These are phyloP conservation scores for Uronychia setigera DNA, from an alignment of 73 alveolate genomes.

Conservation along the genomic window DNA sequence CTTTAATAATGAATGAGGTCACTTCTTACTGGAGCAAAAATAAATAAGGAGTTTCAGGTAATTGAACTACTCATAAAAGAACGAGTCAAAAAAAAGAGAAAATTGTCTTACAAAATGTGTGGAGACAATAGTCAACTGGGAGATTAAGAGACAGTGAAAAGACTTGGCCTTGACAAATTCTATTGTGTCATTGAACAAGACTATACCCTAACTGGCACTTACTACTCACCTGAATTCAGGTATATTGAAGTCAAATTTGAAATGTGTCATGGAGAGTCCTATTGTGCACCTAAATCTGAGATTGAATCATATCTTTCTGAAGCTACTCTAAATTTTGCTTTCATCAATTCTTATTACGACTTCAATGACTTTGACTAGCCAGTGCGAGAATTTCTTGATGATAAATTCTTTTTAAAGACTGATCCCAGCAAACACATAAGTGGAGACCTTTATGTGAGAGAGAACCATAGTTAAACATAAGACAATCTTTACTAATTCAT, in stretches of 20 bases:
- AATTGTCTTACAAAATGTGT: neutral
- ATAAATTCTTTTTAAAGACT: constrained; percentile 2
- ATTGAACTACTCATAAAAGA: neutral
- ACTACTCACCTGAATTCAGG: neutral
- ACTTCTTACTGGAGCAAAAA: too few relatives aligned
- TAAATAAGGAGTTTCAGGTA: too few relatives aligned
- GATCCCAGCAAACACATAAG: neutral
- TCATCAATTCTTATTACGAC: constrained; percentile 29
- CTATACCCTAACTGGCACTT: neutral
- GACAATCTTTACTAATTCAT: neutral
- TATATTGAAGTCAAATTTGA: neutral
- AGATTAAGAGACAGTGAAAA: neutral
- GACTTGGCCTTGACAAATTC: neutral
- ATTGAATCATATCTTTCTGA: neutral
- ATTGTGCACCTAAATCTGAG: neutral
- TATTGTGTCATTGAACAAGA: neutral
- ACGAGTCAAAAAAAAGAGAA: neutral
- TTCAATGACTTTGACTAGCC: constrained; percentile 24
- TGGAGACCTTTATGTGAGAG: neutral
- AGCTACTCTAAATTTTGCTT: neutral
- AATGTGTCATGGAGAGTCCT: neutral
- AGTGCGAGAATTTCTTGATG: constrained; percentile 17
- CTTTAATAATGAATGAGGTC: too few relatives aligned
- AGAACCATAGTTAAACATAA: neutral
- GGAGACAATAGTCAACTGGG: neutral